These are phyloP conservation scores for Teunomyces tritomae DNA, from an alignment of 805 yeast genomes.

Conservation along the genomic window DNA sequence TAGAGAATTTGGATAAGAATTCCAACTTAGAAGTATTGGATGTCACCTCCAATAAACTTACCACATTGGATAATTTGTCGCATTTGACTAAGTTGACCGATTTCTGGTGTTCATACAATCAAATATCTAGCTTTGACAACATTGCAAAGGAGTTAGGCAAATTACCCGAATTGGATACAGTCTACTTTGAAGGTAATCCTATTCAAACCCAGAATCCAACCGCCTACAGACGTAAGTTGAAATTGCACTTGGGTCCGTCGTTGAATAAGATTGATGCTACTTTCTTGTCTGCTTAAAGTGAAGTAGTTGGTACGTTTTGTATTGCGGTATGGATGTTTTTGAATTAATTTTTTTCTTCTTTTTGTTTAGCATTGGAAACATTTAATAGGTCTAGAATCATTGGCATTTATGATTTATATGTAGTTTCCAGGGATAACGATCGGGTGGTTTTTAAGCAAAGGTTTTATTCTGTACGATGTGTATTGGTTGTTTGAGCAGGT, in stretches of 20 bases:
- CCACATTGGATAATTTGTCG: constrained; percentile 57
- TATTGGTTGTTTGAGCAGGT: neutral
- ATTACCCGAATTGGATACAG: constrained; percentile 71
- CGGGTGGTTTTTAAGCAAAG: too few relatives aligned
- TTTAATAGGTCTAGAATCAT: neutral
- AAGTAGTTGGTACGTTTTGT: neutral
- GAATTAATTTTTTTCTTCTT: neutral
- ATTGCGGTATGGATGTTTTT: constrained; percentile 1
- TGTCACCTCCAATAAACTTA: constrained; percentile 70
- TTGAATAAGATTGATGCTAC: constrained; percentile 90
- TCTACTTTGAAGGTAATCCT: constrained; percentile 93
- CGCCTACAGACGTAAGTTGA: constrained; percentile 80
- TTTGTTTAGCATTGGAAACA: neutral
- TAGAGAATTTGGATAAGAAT: constrained; percentile 78
- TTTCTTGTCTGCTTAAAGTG: constrained; percentile 40
- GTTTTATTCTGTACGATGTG: neutral
- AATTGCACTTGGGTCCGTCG: constrained; percentile 66
- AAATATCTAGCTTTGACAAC: constrained; percentile 65
- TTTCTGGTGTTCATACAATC: constrained; percentile 87
- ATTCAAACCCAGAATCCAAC: constrained; percentile 70
- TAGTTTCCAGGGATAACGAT: too few relatives aligned
- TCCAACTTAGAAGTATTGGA: constrained; percentile 70
- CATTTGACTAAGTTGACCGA: constrained; percentile 79
- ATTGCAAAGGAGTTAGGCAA: constrained; percentile 62
- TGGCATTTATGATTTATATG: neutral